Conservation (phyloP, 371 early-diverging fungal species). For the Paraphysoderma sedebokerense region DNA sequence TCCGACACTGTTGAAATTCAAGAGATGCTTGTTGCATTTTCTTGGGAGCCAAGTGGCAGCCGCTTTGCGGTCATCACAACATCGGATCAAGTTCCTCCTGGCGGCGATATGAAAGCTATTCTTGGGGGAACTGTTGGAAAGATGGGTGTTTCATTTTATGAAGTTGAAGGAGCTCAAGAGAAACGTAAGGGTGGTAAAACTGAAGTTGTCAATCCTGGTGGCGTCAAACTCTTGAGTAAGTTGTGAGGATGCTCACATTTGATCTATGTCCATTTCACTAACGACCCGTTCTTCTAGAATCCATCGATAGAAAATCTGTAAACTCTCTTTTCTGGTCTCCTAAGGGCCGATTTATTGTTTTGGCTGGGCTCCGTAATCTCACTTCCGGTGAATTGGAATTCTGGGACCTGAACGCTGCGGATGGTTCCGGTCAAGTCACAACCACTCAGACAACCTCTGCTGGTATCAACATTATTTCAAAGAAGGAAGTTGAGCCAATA, state of each 20-base stretch:
- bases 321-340: slow-evolving; percentile 89
- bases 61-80: slow-evolving; percentile 73
- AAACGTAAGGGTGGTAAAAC: slow-evolving; percentile 24
- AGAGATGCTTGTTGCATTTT: slow-evolving; percentile 58
- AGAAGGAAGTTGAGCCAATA: slow-evolving; percentile 20
- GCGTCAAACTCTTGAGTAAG: slow-evolving; percentile 43
- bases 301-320: slow-evolving; percentile 56
- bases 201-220: slow-evolving; percentile 19
- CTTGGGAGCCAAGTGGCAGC: slow-evolving; percentile 87
- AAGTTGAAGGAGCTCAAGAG: slow-evolving; percentile 36
- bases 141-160: slow-evolving; percentile 67
- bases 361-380: slow-evolving; percentile 69
- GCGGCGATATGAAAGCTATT: slow-evolving; percentile 27
- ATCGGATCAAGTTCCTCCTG: slow-evolving; percentile 41
- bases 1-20: slow-evolving; percentile 86
- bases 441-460: slow-evolving; percentile 26
- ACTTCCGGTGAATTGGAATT: slow-evolving; percentile 76
- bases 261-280: not conserved
- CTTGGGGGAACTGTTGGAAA: slow-evolving; percentile 36
- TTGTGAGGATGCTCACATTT: not conserved
- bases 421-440: slow-evolving; percentile 28
- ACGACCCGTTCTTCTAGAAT: too few species aligned
- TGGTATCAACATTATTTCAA: slow-evolving; percentile 1
- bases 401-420: slow-evolving; percentile 73
- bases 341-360: slow-evolving; percentile 78